Evolutionary conservation across 129 eudicot species (phyloP).

Genomic region (Rutidosis leptorrhynchoides): DNA sequence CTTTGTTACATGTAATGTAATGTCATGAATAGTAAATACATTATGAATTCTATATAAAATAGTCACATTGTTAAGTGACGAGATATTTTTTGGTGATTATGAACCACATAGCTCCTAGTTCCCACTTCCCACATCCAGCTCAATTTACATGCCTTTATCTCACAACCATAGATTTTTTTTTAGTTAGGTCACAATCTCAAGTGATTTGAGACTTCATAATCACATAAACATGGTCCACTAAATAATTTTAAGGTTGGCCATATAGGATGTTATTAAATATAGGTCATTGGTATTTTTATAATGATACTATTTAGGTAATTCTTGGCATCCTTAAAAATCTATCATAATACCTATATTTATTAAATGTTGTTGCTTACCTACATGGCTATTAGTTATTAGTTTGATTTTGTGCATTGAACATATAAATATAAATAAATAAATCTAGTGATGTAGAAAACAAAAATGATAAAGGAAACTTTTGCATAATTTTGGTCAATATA

Average conservation of each 20-base stretch:
- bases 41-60: background rate
- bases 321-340: background rate
- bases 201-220: slow-evolving; percentile 17
- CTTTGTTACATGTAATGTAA: background rate
- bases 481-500: slow-evolving; percentile 15
- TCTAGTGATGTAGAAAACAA: slow-evolving; percentile 16
- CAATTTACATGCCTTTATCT: slow-evolving; percentile 9
- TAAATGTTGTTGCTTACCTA: background rate
- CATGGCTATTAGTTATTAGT: background rate
- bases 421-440: background rate
- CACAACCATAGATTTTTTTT: slow-evolving; percentile 22
- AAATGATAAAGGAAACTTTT: background rate
- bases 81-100: slow-evolving; percentile 7
- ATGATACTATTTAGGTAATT: background rate
- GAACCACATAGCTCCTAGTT: slow-evolving; percentile 19
- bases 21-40: background rate
- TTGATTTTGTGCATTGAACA: slow-evolving; percentile 4
- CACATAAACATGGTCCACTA: slow-evolving; percentile 19
- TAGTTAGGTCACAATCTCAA: slow-evolving; percentile 28
- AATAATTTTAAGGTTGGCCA: slow-evolving; percentile 21
- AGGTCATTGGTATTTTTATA: slow-evolving; percentile 1
- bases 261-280: too few relatives aligned
- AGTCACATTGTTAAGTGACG: slow-evolving; percentile 4
- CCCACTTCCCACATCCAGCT: background rate
- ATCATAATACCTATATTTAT: background rate